Base-by-base conservation (phyloP, 192 early-diverging fungal genomes). In the Dissophora globulifera region DNA sequence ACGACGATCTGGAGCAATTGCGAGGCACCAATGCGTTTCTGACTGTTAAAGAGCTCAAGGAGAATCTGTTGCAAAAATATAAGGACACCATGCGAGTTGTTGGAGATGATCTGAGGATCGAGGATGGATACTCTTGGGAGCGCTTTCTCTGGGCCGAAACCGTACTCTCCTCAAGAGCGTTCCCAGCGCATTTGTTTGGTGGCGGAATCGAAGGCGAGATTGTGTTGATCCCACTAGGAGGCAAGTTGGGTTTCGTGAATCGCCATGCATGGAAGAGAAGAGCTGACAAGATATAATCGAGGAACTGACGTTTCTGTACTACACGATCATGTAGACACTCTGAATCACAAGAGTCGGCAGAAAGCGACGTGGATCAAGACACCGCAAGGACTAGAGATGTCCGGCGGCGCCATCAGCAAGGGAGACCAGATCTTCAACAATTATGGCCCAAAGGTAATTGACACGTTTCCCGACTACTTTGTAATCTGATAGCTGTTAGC, bases 371-470 rank as follows among this genome's bases (percentile, higher is more conserved):
- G 89, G 88, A 55, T 53, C 59, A 62, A 71, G 20, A 75, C 82
- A 11, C 51, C 55, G 3, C 71, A 78, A 16, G 78, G 63, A 22
- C 33, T 61, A 22, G 58, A 75, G 23, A 57, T 62, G 19, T 31
- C 50, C 16, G 65, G 78, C 22, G 64, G 60, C 9, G 65, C 71
- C 29, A 35, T 82, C 9, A 31, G 40, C n/a, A 42, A 59, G 1
- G 88, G 87, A 5, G 52, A 82, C 26, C 80, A 92, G 53, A 57
- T 89, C 47, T 82, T 79, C 47, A 89, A 90, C 74, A 90, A 89
- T 51, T 92, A 92, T 69, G 90, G 90, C 11, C 82, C 88, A 32
- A 92, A 92, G 78, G 84, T 87, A 48, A 45, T 45, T 45, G 9
- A 4, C n/a, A n/a, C 17, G 4, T 45, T 45, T 45, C 9, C 43